Conservation (phyloP, 306 rosid species). For the Malus orientalis region DNA sequence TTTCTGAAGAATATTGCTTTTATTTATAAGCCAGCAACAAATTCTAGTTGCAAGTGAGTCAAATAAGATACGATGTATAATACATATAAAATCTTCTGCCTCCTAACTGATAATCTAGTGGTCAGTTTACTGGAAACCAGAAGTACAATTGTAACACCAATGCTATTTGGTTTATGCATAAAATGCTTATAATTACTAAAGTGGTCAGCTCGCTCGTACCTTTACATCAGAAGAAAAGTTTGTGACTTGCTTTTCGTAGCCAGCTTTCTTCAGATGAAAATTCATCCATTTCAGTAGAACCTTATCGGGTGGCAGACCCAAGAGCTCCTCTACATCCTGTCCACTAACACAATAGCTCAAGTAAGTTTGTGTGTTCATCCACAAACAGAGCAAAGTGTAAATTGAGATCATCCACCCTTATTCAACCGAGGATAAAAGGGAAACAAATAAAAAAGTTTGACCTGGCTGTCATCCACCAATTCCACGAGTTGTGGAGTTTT, state of each 20-base stretch:
- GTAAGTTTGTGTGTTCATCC: neutral
- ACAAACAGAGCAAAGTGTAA: neutral
- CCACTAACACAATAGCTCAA: constrained; percentile 7
- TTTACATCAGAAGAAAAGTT: constrained; percentile 93
- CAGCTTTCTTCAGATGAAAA: constrained; percentile 89
- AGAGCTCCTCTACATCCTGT: constrained; percentile 98
- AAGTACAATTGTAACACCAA: neutral
- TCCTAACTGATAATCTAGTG: neutral
- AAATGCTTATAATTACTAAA: constrained; percentile 12
- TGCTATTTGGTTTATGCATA: neutral
- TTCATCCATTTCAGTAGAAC: constrained; percentile 98
- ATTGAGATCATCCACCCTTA: constrained; percentile 9
- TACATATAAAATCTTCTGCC: neutral
- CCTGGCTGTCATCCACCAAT: constrained; percentile 92
- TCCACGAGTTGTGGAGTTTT: constrained; percentile 98
- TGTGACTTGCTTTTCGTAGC: constrained; percentile 89
- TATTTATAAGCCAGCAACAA: neutral
- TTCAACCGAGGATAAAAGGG: constrained; percentile 1
- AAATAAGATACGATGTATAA: neutral
- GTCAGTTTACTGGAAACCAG: neutral
- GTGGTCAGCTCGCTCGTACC: constrained; percentile 38
- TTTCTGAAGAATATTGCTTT: neutral
- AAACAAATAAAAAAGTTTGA: constrained; percentile 16
- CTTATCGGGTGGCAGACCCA: constrained; percentile 90
- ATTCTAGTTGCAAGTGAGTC: neutral